These are phyloP conservation scores for Cyberlindnera subsufficiens DNA, from an alignment of 805 yeast genomes.

Conservation along the genomic window DNA sequence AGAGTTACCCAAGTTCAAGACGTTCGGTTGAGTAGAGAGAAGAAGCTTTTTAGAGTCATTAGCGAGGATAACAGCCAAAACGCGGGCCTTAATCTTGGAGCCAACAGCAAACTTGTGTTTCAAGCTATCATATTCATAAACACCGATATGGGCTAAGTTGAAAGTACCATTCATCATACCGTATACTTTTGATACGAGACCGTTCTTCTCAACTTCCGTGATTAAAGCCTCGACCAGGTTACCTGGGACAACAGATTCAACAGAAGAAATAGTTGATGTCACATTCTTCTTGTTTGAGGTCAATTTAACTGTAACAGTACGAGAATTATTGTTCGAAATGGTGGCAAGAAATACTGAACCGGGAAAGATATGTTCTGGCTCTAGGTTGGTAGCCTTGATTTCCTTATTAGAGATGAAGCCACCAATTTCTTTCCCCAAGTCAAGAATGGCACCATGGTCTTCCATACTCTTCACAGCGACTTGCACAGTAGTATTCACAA, in stretches of 20 bases:
- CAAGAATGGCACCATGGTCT: constrained; percentile 85
- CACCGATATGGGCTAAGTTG: constrained; percentile 58
- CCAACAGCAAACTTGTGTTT: constrained; percentile 67
- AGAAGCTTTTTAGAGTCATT: constrained; percentile 50
- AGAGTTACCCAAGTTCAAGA: constrained; percentile 26
- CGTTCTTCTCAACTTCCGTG: constrained; percentile 50
- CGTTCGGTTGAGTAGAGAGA: constrained; percentile 57
- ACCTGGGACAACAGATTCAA: constrained; percentile 86
- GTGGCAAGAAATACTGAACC: constrained; percentile 72
- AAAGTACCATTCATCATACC: constrained; percentile 73
- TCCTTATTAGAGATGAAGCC: constrained; percentile 80
- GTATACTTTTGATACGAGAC: constrained; percentile 65
- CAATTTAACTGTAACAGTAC: constrained; percentile 52
- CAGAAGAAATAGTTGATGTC: constrained; percentile 53
- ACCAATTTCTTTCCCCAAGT: constrained; percentile 54
- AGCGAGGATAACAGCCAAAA: constrained; percentile 53
- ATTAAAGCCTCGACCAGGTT: constrained; percentile 68
- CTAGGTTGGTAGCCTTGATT: constrained; percentile 33
- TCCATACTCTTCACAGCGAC: constrained; percentile 74
- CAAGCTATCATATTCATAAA: constrained; percentile 38
- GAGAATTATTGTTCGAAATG: constrained; percentile 44
- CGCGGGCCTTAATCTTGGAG: constrained; percentile 60
- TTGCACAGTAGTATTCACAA: constrained; percentile 61
- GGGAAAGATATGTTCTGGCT: constrained; percentile 31
- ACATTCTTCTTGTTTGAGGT: constrained; percentile 43